Evolutionary conservation across 2,329 filamentous ascomycete genomes (phyloP), one percentile per base, ranked within the genome.

Genomic region (Pseudopithomyces maydicus): DNA sequence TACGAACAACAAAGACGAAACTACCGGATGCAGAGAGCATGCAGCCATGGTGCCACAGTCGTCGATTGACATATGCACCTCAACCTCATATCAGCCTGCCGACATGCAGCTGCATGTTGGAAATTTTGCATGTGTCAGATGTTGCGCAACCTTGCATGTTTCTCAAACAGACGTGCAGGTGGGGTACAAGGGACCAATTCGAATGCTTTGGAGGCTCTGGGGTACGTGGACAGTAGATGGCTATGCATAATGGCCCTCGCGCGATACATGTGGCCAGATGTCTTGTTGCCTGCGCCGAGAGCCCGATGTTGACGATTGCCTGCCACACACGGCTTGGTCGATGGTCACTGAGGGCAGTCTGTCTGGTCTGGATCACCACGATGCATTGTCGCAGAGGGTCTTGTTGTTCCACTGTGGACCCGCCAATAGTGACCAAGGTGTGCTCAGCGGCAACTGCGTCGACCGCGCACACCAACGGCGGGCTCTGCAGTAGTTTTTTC

Each of bases 31-130:
- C 22, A 17, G 53, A 49, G 38, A 19, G 32, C 19, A 26, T 49
- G 53, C 46, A 50, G 35, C 10, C 15, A 35, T 39, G 22, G 52
- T 54, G 35, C 42, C 44, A 54, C 52, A 12, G 50, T 11, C 36
- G 23, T 8, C 22, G 32, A 38, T 55, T 55, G 54, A 47, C 54
- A 56, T 38, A 52, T 56, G 54, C 48, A 46, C 39, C 47, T 47
- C 14, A 19, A 52, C 23, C 22, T 29, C 15, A 19, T 48, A 20
- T 26, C 12, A 46, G 23, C 44, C 22, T 42, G 17, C 38, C 23
- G 26, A 45, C 32, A 51, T 45, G 53, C 46, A 51, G 52, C 53
- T 42, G 29, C 38, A 23, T 36, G 29, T 45, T 55, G 35, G 32
- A 45, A 43, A 39, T 22, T 32, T 50, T 39, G 8, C 46, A 22